Evolutionary conservation across 768 basidiomycete genomes (phyloP).

Genomic region (Hypholoma sublateritium): DNA sequence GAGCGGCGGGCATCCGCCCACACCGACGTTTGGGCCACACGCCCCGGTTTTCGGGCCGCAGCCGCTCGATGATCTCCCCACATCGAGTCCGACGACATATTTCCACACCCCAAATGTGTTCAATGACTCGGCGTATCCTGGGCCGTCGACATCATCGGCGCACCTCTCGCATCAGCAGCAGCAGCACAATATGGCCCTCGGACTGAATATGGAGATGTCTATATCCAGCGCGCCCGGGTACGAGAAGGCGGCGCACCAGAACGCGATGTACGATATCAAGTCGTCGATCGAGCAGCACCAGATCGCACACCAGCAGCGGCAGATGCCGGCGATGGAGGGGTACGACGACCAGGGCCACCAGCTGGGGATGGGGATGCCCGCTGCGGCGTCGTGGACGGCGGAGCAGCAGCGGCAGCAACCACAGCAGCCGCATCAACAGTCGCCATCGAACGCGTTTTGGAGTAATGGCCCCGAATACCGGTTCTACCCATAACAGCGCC

Average conservation of each 20-base stretch:
- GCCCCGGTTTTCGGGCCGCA: conserved; percentile 23
- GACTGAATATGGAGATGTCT: conserved; percentile 15
- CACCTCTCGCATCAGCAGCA: conserved; percentile 12
- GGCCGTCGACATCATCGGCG: not conserved
- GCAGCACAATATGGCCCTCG: conserved; percentile 1
- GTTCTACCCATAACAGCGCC: conserved; percentile 8
- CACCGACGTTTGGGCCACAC: conserved; percentile 26
- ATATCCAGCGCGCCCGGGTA: conserved; percentile 17
- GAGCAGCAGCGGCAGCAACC: conserved; percentile 8
- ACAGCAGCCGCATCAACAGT: not conserved
- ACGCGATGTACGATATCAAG: conserved; percentile 29
- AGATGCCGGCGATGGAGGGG: conserved; percentile 2
- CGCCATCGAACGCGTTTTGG: conserved; percentile 14
- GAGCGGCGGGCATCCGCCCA: conserved; percentile 24
- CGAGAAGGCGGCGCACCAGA: conserved; percentile 23
- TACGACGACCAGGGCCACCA: conserved; percentile 12
- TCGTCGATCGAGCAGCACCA: conserved; percentile 23
- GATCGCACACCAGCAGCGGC: conserved; percentile 11
- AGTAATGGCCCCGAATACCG: conserved; percentile 11
- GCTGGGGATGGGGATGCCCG: conserved; percentile 7
- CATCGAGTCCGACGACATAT: conserved; percentile 15
- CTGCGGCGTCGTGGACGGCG: conserved; percentile 2
- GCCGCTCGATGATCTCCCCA: conserved; percentile 3
- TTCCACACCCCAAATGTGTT: conserved; percentile 19
- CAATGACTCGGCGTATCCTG: conserved; percentile 13